Base-by-base conservation (phyloP, 2,329 filamentous ascomycete genomes). In the Colletotrichum limetticola region DNA sequence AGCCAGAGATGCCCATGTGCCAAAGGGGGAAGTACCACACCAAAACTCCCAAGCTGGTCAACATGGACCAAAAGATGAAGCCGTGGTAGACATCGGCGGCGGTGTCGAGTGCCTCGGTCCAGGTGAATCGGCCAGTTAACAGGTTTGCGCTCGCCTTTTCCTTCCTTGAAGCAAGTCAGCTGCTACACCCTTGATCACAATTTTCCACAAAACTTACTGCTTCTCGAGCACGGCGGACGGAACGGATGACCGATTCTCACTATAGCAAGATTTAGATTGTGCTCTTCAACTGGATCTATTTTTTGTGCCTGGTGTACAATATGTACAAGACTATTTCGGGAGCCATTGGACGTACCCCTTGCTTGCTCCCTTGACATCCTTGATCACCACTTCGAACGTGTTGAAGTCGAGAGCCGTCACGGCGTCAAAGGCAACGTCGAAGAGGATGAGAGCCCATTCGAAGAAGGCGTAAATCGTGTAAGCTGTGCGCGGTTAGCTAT, bases 341-440 rank as follows among this genome's bases (percentile, higher is more conserved):
- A 98, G 95, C 93, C 93, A 93, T 86, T 92, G 91, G 86, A 99
- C 97, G 90, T 99, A 99, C 97, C 96, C 95, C 94, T 96, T 95
- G 88, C 94, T 97, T 80, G 92, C 85, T 76, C 95, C 95, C 86
- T 95, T 96, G 77, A 95, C 89, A 86, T 98, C 96, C 86, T 91
- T 94, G 76, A 99, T 88, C 77, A 95, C 89, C 79, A 99, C 86
- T 82, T 98, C 96, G 80, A 98, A 94, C 67, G 92, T 91, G 75
- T 92, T 89, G 85, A 98, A 99, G 86, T 99, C 97, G 78, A 97
- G 86, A 70, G 94, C 93, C 12, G 97, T 98, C 72, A 98, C 93
- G 65, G 97, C 95, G 85, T 99, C 97, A 84, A 99, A 99, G 35
- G 90, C 96, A 71, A 99, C 95, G 82, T 99, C 97, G 82, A 98